Evolutionary conservation across 2,329 filamentous ascomycete species (phyloP).

Genomic region (Ophiobolus disseminans): DNA sequence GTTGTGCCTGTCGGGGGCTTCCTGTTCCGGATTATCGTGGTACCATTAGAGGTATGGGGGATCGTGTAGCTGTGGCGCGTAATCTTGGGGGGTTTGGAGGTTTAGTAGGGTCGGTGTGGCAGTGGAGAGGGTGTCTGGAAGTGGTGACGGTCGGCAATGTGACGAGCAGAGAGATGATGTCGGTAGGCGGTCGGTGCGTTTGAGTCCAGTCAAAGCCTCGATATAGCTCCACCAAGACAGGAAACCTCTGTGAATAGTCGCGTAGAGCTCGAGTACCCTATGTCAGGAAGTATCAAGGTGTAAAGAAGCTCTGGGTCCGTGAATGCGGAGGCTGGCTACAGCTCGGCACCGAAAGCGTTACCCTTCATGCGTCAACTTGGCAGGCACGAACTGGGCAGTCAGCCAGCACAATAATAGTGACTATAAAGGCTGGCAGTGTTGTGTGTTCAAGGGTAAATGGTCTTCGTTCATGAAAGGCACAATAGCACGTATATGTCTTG

Average conservation of each 20-base stretch:
- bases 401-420: conserved; percentile 7
- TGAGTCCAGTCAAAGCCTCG: not conserved
- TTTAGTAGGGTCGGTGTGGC: conserved; percentile 5
- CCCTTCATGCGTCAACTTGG: conserved; percentile 31
- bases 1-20: conserved; percentile 25
- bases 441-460: not conserved
- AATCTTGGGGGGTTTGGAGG: not conserved
- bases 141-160: conserved; percentile 28
- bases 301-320: conserved; percentile 11
- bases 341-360: conserved; percentile 26
- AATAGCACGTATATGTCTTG: conserved; percentile 5
- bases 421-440: not conserved
- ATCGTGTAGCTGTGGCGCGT: conserved; percentile 11
- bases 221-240: conserved; percentile 7
- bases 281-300: conserved; percentile 8
- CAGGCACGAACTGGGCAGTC: conserved; percentile 24
- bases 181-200: conserved; percentile 9
- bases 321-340: conserved; percentile 17
- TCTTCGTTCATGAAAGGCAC: not conserved
- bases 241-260: not conserved
- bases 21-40: conserved; percentile 16
- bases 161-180: conserved; percentile 27
- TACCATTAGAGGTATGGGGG: conserved; percentile 20
- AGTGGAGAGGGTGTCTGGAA: conserved; percentile 13
- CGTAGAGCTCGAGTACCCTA: not conserved